Evolutionary conservation across 2,329 filamentous ascomycete species (phyloP).

Genomic region (Zasmidium citrigriseum): DNA sequence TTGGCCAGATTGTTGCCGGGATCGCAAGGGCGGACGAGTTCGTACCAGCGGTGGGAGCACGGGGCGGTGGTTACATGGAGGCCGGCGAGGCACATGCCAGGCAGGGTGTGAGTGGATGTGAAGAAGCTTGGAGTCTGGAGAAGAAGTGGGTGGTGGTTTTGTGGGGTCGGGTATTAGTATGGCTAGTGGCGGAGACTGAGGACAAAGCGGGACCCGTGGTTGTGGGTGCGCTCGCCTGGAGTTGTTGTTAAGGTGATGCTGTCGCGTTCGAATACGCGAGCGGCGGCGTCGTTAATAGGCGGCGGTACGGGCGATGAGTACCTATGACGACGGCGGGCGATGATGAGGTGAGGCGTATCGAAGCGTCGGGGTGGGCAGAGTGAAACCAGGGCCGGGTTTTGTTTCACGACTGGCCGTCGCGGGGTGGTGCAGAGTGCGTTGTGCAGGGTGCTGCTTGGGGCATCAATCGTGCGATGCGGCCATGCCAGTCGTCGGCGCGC

Average conservation of each 20-base stretch:
- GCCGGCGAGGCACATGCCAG: constrained; percentile 51
- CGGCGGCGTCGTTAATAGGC: neutral
- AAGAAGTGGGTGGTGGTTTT: neutral
- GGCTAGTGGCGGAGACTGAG: neutral
- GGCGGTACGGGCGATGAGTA: neutral
- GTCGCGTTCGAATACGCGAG: neutral
- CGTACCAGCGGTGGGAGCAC: constrained; percentile 54
- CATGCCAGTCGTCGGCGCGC: neutral
- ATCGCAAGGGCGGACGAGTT: constrained; percentile 46
- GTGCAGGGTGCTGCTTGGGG: neutral
- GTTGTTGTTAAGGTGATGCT: no score
- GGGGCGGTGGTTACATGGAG: constrained; percentile 49
- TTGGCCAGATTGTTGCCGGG: constrained; percentile 48
- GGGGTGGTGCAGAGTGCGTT: neutral
- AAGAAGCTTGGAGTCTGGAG: neutral
- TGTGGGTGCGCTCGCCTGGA: neutral
- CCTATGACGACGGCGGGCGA: neutral
- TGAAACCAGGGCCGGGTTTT: neutral
- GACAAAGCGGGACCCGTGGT: neutral
- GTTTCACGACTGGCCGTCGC: neutral
- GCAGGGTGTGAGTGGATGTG: constrained; percentile 4
- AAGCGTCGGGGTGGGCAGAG: no score
- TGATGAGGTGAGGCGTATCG: no score
- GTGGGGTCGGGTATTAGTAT: no score
- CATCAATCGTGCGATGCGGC: neutral